Conservation (phyloP, 352 stramenopile genomes). For the Phytophthora lateralis region DNA sequence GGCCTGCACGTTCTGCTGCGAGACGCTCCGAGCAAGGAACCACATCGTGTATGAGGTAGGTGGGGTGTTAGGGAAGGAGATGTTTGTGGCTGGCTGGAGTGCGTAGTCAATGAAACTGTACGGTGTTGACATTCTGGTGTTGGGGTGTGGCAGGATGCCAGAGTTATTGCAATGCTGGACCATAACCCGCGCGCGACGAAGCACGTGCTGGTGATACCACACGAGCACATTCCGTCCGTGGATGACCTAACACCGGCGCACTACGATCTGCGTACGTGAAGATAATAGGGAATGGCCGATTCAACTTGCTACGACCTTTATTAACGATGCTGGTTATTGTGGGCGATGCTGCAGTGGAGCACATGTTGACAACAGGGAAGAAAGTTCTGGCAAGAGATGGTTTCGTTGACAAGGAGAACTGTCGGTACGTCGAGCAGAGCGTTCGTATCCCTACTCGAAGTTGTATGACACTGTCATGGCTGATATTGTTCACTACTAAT, state of each 20-base stretch:
- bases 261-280: conserved; percentile 44
- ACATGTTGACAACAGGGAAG: conserved; percentile 65
- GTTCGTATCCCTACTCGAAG: not conserved
- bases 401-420: conserved; percentile 36
- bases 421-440: conserved; percentile 28
- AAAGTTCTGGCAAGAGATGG: conserved; percentile 53
- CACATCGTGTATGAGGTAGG: conserved; percentile 62
- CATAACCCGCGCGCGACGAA: conserved; percentile 54
- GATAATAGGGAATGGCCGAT: not conserved
- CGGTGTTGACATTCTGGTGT: not conserved
- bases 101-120: not conserved
- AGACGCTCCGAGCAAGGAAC: conserved; percentile 52
- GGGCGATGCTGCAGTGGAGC: conserved; percentile 40
- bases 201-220: conserved; percentile 70
- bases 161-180: conserved; percentile 67
- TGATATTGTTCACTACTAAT: conserved; percentile 1
- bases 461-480: not conserved
- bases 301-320: conserved; percentile 1
- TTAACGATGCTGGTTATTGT: not conserved
- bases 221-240: conserved; percentile 62
- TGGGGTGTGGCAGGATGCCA: conserved; percentile 50
- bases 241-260: conserved; percentile 52
- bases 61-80: not conserved
- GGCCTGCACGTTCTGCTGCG: conserved; percentile 64
- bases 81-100: not conserved